Base-by-base conservation (phyloP, 2,329 filamentous ascomycete genomes). In the Madurella mycetomatis region DNA sequence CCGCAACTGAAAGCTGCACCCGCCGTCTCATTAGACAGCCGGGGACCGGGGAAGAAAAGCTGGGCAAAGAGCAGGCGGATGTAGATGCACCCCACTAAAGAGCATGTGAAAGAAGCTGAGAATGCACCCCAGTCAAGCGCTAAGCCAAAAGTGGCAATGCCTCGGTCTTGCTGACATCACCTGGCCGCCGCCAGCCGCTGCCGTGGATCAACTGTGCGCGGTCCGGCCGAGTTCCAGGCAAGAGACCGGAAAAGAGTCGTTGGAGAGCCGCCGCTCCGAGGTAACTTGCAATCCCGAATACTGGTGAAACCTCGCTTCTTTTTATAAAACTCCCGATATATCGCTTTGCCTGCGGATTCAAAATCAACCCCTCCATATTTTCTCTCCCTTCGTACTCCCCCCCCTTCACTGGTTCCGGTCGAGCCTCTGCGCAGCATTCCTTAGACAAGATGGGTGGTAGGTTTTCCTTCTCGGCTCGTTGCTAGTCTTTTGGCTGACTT, bases 111-210 rank as follows among this genome's bases (percentile, higher is more conserved):
- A 55, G 50, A 17, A 19, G 42, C 42, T 43, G 12, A 49, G 30
- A 59, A 56, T 54, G 58, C 49, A 58, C 54, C 55, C 60, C 54
- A 34, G 50, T 11, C 19, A 3, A 32, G 25, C 60, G 61, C 63
- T 64, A 64, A 51, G 15, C 63, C 57, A 25, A 5, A 61, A 54
- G 3, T 53, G 56, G 63, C 55, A 60, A 61, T 65, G 60, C 63
- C 63, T 65, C 63, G 63, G 63, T 49, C 62, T 34, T 60, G 57
- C 60, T 65, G 63, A 64, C 63, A 65, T 64, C 63, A 65, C 62
- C 62, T 64, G 61, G 50, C 45, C 25, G n/a, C 39, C 47, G 25
- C 25, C 4, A 25, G 40, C 34, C 51, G 44, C 18, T 18, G 51
- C 48, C 49, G 45, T 53, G 54, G 51, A 44, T 41, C 44, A 41